phyloP scores from a whole-genome alignment of 257 asterid species.

The Catharanthus roseus region DNA sequence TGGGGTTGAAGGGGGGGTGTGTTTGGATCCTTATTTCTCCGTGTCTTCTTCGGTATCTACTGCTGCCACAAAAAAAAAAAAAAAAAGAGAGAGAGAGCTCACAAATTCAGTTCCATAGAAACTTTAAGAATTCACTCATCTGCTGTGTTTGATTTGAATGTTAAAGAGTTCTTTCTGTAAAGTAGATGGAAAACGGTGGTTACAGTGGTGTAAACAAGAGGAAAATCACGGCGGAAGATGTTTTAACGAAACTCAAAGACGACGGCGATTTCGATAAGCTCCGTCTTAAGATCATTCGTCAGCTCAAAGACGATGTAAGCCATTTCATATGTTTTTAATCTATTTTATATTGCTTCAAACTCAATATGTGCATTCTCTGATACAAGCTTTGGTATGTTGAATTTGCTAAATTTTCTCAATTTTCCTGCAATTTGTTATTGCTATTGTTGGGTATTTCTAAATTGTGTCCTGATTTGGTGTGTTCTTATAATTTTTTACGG shows the following conservation, averaged over 20 bases:
- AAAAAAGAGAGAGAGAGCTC: too few relatives aligned
- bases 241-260: slow-evolving; percentile 70
- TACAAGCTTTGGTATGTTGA: too few relatives aligned
- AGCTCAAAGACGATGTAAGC: slow-evolving; percentile 68
- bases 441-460: background rate
- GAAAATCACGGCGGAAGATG: slow-evolving; percentile 38
- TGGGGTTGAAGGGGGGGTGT: too few relatives aligned
- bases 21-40: too few relatives aligned
- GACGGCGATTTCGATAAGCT: slow-evolving; percentile 87
- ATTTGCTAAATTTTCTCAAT: background rate
- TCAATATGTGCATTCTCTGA: too few relatives aligned
- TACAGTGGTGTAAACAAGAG: slow-evolving; percentile 11
- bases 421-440: background rate
- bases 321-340: background rate
- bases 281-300: slow-evolving; percentile 73
- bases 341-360: background rate
- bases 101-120: background rate
- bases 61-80: too few relatives aligned
- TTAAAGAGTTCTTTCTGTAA: too few relatives aligned
- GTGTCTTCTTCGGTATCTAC: too few relatives aligned
- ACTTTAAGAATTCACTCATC: background rate
- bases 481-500: background rate
- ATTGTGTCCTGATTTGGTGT: background rate
- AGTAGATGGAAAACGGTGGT: slow-evolving; percentile 9
- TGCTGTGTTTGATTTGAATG: background rate